Base-by-base conservation (phyloP, 2,329 filamentous ascomycete genomes). In the Trichoderma atrobrunneum region DNA sequence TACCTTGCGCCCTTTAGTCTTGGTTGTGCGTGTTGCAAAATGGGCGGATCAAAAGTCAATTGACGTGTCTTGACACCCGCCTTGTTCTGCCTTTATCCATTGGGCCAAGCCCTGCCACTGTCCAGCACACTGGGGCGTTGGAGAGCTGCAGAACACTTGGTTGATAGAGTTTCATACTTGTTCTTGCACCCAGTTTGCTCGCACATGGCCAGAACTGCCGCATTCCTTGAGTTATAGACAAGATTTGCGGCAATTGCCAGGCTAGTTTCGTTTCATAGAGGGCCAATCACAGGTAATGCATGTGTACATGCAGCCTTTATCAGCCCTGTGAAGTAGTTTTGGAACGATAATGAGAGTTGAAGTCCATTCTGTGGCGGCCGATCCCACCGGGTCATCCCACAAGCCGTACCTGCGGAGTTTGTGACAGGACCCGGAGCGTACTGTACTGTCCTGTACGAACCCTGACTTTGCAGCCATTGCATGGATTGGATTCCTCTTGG, bases 151-250 rank as follows among this genome's bases (percentile, higher is more conserved):
- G 51, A 48, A 48, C 69, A 71, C 60, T 39, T 69, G 48, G 39
- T 28, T 16, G 70, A 68, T 72, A 57, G 62, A 72, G 51, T 68
- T 72, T 62, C 57, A 56, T 48, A 63, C 63, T 43, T 68, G 18
- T 10, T 24, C 56, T 67, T 67, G 26, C 24, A 51, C 51, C 54
- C 63, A 56, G 30, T 21, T n/a, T 51, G 56, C 66, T 43, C 36
- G 48, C 66, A 69, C 57, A 32, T 14, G 32, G 39, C 21, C 30
- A 18, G 62, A 48, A 65, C 62, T 48, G 39, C 56, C 26, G 65
- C 65, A 68, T 68, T 60, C 65, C 26, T 68, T 10, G 56, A 24
- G 8, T 34, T 14, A n/a, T 21, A 21, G 48, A 21, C 21, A 34
- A 61, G 18, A 43, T 21, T 14, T 61, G 57, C 57, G 26, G 10